phyloP scores from a whole-genome alignment of 768 basidiomycete genomes.

The Amanita inopinata region DNA sequence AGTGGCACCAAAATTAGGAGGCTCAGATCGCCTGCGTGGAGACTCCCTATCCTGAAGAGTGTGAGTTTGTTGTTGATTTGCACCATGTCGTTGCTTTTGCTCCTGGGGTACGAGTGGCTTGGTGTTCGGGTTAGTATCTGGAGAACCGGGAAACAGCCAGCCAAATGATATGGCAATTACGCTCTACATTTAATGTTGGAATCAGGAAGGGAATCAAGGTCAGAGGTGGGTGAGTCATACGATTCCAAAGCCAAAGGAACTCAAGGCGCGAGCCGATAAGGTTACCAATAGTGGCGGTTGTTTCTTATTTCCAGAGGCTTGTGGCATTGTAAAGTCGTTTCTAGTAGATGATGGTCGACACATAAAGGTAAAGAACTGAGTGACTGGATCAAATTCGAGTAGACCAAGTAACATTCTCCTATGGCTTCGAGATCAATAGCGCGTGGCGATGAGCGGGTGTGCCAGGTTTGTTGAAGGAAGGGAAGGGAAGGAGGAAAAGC shows the following conservation, averaged over 20 bases:
- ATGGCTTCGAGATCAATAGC: no score
- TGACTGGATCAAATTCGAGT: no score
- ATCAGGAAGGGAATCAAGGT: slow-evolving; percentile 6
- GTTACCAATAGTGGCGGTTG: slow-evolving; percentile 20
- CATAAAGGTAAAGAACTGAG: no score
- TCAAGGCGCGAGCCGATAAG: slow-evolving; percentile 23
- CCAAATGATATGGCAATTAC: slow-evolving; percentile 33
- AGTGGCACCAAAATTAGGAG: slow-evolving; percentile 16
- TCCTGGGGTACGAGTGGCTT: no score
- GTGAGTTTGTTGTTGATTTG: no score
- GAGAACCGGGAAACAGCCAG: slow-evolving; percentile 26
- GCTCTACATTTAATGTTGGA: slow-evolving; percentile 22
- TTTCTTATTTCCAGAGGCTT: slow-evolving; percentile 1
- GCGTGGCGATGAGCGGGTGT: no score
- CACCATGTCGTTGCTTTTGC: no score
- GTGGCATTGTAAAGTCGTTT: slow-evolving; percentile 7
- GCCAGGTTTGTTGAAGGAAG: no score
- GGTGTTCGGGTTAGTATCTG: neutral
- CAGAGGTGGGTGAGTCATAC: neutral
- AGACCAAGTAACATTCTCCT: no score
- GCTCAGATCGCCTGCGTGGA: slow-evolving; percentile 16
- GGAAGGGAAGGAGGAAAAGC: slow-evolving; percentile 9
- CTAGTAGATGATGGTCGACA: slow-evolving; percentile 11
- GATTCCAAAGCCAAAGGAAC: slow-evolving; percentile 18
- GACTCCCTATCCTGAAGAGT: no score